phyloP scores from a whole-genome alignment of 805 yeast species.

The Monosporozyma aerobia region DNA sequence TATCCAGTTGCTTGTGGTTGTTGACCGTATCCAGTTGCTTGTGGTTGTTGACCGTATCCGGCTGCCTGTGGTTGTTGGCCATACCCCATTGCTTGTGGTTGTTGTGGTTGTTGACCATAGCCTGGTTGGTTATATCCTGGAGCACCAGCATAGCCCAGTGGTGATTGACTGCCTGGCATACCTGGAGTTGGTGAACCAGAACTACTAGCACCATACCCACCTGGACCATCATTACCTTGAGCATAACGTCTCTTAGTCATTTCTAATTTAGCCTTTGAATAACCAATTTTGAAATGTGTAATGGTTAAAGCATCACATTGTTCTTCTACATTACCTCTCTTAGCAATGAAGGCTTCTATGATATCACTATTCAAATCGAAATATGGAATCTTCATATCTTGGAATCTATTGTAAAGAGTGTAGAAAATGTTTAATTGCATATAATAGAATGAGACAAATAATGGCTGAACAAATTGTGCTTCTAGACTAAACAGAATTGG shows the following conservation, averaged over 20 bases:
- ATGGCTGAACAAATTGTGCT: conserved; percentile 84
- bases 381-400: conserved; percentile 93
- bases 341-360: conserved; percentile 63
- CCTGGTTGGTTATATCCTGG: background rate
- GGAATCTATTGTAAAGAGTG: conserved; percentile 83
- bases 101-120: background rate
- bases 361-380: conserved; percentile 82
- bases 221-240: conserved; percentile 23
- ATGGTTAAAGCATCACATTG: conserved; percentile 82
- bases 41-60: background rate
- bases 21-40: background rate
- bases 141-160: conserved; percentile 4
- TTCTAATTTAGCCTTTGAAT: conserved; percentile 76
- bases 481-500: conserved; percentile 84
- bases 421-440: conserved; percentile 97
- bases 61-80: conserved; percentile 1
- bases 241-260: conserved; percentile 71
- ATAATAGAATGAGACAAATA: conserved; percentile 88
- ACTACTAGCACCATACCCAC: background rate
- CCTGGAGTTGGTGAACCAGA: background rate
- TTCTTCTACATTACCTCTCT: conserved; percentile 88
- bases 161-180: background rate
- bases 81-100: conserved; percentile 1
- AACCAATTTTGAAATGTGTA: conserved; percentile 83
- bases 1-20: background rate